Evolutionary conservation across 345 rosid genomes (phyloP).

Genomic region (Euphorbia lathyris): DNA sequence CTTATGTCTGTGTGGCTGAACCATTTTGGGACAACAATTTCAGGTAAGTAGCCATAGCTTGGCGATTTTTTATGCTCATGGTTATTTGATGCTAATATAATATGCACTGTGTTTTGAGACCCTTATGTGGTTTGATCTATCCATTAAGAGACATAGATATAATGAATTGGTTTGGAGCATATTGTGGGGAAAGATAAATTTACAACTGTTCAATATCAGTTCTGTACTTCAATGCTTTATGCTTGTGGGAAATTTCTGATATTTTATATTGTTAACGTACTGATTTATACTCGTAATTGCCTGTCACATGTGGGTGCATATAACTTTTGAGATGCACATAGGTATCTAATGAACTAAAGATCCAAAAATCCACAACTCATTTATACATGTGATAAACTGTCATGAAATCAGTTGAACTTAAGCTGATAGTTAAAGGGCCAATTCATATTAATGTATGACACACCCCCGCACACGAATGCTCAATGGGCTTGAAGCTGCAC

Average conservation of each 20-base stretch:
- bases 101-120: neutral
- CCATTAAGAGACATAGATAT: neutral
- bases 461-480: no score
- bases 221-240: neutral
- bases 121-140: neutral
- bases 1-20: slow-evolving; percentile 29
- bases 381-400: no score
- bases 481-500: no score
- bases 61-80: neutral
- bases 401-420: no score
- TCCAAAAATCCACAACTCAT: no score
- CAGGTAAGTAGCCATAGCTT: slow-evolving; percentile 30
- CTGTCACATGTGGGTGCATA: neutral
- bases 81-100: neutral
- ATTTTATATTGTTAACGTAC: neutral
- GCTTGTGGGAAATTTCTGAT: neutral
- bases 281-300: neutral
- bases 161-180: neutral
- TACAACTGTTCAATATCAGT: neutral
- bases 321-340: neutral
- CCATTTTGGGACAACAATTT: slow-evolving; percentile 32
- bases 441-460: no score
- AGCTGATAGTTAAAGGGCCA: no score
- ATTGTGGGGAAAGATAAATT: neutral
- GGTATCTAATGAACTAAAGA: neutral